A percentile compares a stretch with the other conserved stretches of the same genome.
These are phyloP conservation scores for Neurospora cerealis DNA, from an alignment of 495 filamentous ascomycete species.

Conservation along the genomic window DNA sequence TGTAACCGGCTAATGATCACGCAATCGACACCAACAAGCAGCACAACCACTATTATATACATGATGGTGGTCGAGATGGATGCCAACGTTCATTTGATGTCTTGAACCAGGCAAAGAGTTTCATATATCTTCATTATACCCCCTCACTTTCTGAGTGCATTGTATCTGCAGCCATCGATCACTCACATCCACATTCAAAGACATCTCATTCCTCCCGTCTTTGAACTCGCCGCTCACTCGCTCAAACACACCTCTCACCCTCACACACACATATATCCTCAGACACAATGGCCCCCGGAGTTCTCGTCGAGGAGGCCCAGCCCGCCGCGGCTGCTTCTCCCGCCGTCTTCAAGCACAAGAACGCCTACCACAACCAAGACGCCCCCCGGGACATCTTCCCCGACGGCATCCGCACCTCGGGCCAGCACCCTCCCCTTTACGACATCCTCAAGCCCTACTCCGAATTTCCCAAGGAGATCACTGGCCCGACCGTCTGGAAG, in stretches of 20 bases:
- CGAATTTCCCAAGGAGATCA: slow-evolving; percentile 63
- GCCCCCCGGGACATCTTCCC: slow-evolving; percentile 29
- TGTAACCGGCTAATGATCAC: not conserved
- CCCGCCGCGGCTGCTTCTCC: not conserved
- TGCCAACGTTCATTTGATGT: not conserved
- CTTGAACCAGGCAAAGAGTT: not conserved
- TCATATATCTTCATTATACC: not conserved
- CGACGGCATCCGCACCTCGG: slow-evolving; percentile 54
- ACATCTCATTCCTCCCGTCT: not conserved
- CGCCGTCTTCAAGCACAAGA: not conserved
- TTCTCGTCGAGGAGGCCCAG: slow-evolving; percentile 20
- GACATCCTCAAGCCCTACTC: slow-evolving; percentile 55
- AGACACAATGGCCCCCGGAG: slow-evolving; percentile 23
- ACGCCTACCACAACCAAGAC: slow-evolving; percentile 12
- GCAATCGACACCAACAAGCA: not conserved
- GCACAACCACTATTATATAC: not conserved
- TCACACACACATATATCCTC: not conserved
- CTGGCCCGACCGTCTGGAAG: slow-evolving; percentile 71
- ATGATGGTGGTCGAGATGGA: not conserved
- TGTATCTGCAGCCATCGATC: not conserved
- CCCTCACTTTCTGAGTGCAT: not conserved
- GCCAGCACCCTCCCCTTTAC: slow-evolving; percentile 69
- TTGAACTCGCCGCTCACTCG: not conserved
- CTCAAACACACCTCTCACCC: not conserved
- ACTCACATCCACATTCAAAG: not conserved